These are phyloP conservation scores for Xylaria polymorpha DNA, from an alignment of 2,329 filamentous ascomycete species.

Conservation along the genomic window DNA sequence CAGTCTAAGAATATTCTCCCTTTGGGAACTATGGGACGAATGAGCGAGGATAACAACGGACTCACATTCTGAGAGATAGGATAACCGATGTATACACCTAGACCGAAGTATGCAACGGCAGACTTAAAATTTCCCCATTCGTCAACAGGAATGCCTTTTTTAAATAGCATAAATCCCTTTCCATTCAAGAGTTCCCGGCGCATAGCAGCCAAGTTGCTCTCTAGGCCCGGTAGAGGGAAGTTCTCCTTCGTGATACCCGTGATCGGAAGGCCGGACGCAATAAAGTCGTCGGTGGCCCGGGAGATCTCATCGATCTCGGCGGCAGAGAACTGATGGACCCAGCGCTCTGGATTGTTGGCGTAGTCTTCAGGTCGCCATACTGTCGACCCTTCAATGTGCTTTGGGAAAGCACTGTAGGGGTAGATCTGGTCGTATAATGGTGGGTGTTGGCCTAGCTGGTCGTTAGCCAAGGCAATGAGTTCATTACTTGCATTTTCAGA, in stretches of 20 bases:
- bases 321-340: conserved; percentile 73
- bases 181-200: conserved; percentile 79
- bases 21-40: neutral
- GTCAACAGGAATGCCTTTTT: conserved; percentile 80
- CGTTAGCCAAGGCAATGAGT: conserved; percentile 43
- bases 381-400: conserved; percentile 72
- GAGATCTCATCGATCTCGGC: conserved; percentile 72
- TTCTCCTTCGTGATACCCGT: conserved; percentile 71
- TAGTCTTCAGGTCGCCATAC: conserved; percentile 75
- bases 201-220: conserved; percentile 64
- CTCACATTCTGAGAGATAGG: conserved; percentile 86
- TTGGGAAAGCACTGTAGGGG: conserved; percentile 74
- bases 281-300: conserved; percentile 70
- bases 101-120: conserved; percentile 89
- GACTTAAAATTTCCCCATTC: conserved; percentile 83
- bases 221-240: conserved; percentile 70
- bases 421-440: conserved; percentile 71
- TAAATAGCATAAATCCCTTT: conserved; percentile 88
- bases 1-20: neutral
- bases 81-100: conserved; percentile 87
- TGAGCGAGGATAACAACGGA: neutral
- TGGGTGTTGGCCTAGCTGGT: conserved; percentile 70
- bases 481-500: neutral
- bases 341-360: conserved; percentile 69
- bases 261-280: conserved; percentile 67